phyloP scores from a whole-genome alignment of 2,329 filamentous ascomycete genomes.

The Fusarium acutatum region DNA sequence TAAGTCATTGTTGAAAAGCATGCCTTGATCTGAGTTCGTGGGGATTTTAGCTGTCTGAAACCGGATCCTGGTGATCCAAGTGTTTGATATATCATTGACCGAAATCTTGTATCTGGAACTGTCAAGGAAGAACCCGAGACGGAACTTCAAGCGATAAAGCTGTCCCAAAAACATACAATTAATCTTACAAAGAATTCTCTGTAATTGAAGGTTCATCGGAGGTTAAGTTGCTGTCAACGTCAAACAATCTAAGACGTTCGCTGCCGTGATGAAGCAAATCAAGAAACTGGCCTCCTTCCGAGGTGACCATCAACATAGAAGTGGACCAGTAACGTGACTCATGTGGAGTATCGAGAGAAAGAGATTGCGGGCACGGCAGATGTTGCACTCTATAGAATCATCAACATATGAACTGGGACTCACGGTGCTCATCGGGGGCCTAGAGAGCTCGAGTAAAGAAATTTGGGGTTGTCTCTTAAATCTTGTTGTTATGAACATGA shows the following conservation, averaged over 20 bases:
- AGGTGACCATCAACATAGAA: neutral
- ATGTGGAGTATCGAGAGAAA: neutral
- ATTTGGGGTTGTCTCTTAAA: neutral
- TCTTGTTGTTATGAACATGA: fast-evolving
- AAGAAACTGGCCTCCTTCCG: neutral
- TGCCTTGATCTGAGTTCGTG: neutral
- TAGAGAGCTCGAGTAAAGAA: neutral
- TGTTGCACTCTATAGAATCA: neutral
- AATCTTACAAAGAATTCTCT: neutral
- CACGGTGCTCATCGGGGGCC: neutral
- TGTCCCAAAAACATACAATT: neutral
- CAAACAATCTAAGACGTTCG: neutral
- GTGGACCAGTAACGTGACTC: neutral
- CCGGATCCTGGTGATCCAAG: too few relatives aligned
- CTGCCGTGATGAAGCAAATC: neutral
- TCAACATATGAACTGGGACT: neutral
- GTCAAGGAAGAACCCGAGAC: neutral
- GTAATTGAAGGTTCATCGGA: neutral
- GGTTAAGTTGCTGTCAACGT: too few relatives aligned
- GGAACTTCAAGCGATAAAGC: neutral
- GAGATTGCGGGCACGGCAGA: neutral
- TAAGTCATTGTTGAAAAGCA: too few relatives aligned
- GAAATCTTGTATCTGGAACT: neutral
- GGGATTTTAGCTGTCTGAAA: neutral
- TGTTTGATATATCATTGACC: neutral